Conservation (phyloP, 345 rosid species). For the Nasturtium officinale region DNA sequence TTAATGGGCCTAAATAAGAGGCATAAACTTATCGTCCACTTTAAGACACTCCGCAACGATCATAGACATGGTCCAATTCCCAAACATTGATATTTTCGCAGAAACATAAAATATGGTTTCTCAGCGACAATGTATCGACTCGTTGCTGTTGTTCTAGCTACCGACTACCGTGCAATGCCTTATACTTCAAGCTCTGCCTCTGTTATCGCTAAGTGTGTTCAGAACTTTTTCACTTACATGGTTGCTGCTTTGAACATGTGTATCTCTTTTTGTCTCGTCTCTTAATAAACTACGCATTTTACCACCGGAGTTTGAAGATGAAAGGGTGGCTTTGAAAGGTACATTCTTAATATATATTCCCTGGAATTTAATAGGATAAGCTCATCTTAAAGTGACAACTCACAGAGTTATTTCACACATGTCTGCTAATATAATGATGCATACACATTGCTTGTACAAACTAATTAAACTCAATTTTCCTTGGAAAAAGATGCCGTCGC, state of each 20-base stretch:
- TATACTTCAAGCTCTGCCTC: slow-evolving; percentile 79
- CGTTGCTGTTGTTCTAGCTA: slow-evolving; percentile 89
- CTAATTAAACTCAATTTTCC: too few species aligned
- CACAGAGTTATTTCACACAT: not conserved
- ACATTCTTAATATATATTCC: not conserved
- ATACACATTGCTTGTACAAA: too few species aligned
- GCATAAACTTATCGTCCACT: too few species aligned
- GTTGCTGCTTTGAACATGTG: not conserved
- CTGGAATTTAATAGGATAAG: not conserved
- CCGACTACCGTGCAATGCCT: slow-evolving; percentile 73
- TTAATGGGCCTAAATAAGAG: too few species aligned
- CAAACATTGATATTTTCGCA: slow-evolving; percentile 83
- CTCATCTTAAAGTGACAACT: not conserved
- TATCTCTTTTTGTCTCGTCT: too few species aligned
- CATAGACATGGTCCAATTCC: slow-evolving; percentile 26
- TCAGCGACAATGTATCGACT: slow-evolving; percentile 87
- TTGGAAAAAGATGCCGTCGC: too few species aligned
- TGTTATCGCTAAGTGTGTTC: slow-evolving; percentile 84
- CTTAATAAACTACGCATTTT: not conserved
- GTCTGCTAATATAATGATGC: too few species aligned
- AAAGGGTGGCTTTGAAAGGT: too few species aligned
- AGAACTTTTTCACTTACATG: slow-evolving; percentile 73
- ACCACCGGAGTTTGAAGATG: too few species aligned
- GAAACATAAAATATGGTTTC: slow-evolving; percentile 92
- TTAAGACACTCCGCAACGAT: too few species aligned